Evolutionary conservation across 805 yeast species (phyloP).

Genomic region (Martiniozyma abietophila): DNA sequence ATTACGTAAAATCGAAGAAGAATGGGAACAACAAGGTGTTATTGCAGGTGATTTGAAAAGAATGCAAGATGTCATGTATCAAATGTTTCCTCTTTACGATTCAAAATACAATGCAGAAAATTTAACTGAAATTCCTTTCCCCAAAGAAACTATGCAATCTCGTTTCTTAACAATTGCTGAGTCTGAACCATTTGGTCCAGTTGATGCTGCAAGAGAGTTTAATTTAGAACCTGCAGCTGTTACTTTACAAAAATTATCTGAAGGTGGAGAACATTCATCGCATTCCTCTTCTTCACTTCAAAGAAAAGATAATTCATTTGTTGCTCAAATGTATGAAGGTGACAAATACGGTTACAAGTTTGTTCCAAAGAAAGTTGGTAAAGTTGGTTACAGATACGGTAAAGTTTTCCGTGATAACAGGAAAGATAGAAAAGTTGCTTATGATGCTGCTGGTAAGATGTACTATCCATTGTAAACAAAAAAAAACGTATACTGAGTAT

Average conservation of each 20-base stretch:
- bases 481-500: no score
- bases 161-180: constrained; percentile 86
- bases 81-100: constrained; percentile 71
- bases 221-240: constrained; percentile 82
- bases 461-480: constrained; percentile 21
- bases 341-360: constrained; percentile 69
- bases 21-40: constrained; percentile 45
- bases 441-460: constrained; percentile 57
- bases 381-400: constrained; percentile 89
- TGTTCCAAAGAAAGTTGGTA: constrained; percentile 68
- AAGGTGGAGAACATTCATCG: constrained; percentile 43
- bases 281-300: constrained; percentile 21
- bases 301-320: constrained; percentile 26
- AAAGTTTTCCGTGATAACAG: constrained; percentile 82
- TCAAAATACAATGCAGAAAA: constrained; percentile 50
- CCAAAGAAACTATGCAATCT: constrained; percentile 70
- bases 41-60: constrained; percentile 47
- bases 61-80: constrained; percentile 56
- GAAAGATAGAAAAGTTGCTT: constrained; percentile 70
- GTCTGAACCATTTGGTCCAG: constrained; percentile 90
- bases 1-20: constrained; percentile 55
- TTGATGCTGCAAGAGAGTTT: constrained; percentile 83
- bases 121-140: constrained; percentile 89
- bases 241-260: constrained; percentile 61
- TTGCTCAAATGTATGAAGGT: constrained; percentile 55